A percentile compares a stretch with the other conserved stretches of the same genome.
Evolutionary conservation across 1,284 basidiomycete species (phyloP).

Genomic region (Tylopilus sp.): DNA sequence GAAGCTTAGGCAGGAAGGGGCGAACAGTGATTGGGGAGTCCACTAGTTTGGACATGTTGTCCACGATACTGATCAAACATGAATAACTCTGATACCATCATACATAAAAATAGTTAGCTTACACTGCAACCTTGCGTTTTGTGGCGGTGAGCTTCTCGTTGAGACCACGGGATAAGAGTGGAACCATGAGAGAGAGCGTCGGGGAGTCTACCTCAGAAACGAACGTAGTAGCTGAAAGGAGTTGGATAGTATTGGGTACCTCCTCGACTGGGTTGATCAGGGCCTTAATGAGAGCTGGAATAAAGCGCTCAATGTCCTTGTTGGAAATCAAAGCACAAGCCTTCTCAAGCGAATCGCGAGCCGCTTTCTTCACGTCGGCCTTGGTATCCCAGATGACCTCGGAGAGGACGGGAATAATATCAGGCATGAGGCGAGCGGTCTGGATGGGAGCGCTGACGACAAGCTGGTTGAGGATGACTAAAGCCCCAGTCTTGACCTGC

Average conservation of each 20-base stretch:
- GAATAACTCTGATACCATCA: conserved; percentile 18
- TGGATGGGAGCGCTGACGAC: conserved; percentile 82
- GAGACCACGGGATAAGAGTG: conserved; percentile 94
- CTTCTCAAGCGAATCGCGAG: conserved; percentile 92
- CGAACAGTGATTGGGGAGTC: conserved; percentile 93
- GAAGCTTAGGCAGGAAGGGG: conserved; percentile 93
- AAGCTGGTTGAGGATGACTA: conserved; percentile 87
- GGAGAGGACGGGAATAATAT: conserved; percentile 92
- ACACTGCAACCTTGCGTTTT: conserved; percentile 96
- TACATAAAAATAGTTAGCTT: conserved; percentile 32
- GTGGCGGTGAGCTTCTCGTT: conserved; percentile 92
- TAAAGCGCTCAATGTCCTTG: conserved; percentile 99
- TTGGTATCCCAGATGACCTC: conserved; percentile 99
- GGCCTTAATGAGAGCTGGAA: conserved; percentile 96
- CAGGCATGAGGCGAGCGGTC: conserved; percentile 89
- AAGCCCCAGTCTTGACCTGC: conserved; percentile 95
- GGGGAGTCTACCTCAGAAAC: conserved; percentile 99
- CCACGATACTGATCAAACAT: conserved; percentile 65
- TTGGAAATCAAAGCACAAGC: conserved; percentile 93
- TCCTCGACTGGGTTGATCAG: conserved; percentile 99
- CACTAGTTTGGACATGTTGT: conserved; percentile 99
- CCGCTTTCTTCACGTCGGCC: conserved; percentile 98
- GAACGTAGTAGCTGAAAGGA: conserved; percentile 99
- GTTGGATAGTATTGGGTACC: conserved; percentile 92
- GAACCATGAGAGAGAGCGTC: conserved; percentile 98